Evolutionary conservation across 1,284 basidiomycete genomes (phyloP), one percentile per base, ranked within the genome.

Genomic region (Amylostereum chailletii): DNA sequence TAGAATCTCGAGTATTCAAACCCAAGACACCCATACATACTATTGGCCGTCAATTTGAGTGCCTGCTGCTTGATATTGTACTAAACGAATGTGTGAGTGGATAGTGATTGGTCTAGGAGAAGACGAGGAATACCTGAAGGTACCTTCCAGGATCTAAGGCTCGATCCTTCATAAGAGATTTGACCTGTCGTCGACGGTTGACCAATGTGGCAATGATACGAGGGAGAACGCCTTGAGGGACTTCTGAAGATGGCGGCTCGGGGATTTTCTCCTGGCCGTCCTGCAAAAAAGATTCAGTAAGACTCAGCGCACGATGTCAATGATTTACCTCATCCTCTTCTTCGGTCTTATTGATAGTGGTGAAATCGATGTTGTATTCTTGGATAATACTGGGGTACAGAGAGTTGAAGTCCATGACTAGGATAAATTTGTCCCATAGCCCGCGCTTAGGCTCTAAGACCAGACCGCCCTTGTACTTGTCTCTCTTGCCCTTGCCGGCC

Each of bases 401-500:
- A 58, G 94, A 98, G 71, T 99, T 99, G 82, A 99, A 99, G 70
- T 99, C 96, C 96, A 99, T 99, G 65, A 99, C 95, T 31, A 99
- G 77, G 65, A 99, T 90, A 64, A 81, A 96, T 60, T 87, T 95
- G 72, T 99, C 96, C 90, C 92, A 99, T 46, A 99, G 71, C 4
- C 94, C 94, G 51, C 91, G 77, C 70, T 97, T 96, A 0, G 96
- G 96, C 57, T 97, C 93, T 56, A 99, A 95, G 10, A 99, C 96
- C 45, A 98, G 77, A 71, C 96, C 96, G 63, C 96, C 96, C 68
- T 97, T 95, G 73, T 94, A 99, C 70, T 97, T 99, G 69, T 98
- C 94, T 55, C 85, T 85, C 66, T 90, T 94, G 46, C 77, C 72
- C 56, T 87, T 86, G 40, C 64, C 49, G 19, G 65, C 66, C 56